Percentiles rank a stretch among this genome's conserved stretches.
phyloP scores from a whole-genome alignment of 495 filamentous ascomycete genomes.

The Hypomontagnella submonticulosa region DNA sequence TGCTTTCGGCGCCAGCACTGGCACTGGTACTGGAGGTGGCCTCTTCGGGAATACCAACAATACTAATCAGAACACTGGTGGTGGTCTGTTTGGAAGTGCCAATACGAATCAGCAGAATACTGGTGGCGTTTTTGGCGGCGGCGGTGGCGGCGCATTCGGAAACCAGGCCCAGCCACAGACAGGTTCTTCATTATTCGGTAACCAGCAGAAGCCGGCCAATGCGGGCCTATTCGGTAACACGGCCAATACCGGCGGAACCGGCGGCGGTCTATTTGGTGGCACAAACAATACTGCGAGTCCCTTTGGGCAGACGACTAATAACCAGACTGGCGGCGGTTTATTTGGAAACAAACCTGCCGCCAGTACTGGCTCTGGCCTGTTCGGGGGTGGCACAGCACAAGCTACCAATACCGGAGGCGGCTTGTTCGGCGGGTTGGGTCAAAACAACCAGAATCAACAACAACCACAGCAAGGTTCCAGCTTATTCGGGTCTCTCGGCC shows the following conservation, averaged over 20 bases:
- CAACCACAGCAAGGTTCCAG: slow-evolving; percentile 55
- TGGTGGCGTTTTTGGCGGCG: slow-evolving; percentile 35
- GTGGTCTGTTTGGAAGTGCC: slow-evolving; percentile 57
- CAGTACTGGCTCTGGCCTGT: slow-evolving; percentile 55
- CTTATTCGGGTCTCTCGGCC: slow-evolving; percentile 57
- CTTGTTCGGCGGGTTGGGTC: slow-evolving; percentile 61
- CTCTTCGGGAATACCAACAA: slow-evolving; percentile 50
- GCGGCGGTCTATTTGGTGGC: slow-evolving; percentile 59
- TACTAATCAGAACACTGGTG: slow-evolving; percentile 52
- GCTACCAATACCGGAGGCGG: slow-evolving; percentile 56
- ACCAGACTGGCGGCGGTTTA: slow-evolving; percentile 64
- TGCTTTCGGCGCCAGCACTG: slow-evolving; percentile 31
- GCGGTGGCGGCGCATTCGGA: slow-evolving; percentile 49
- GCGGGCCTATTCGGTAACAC: slow-evolving; percentile 56
- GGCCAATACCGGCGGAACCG: slow-evolving; percentile 52
- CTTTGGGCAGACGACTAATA: slow-evolving; percentile 44
- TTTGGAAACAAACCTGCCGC: slow-evolving; percentile 69
- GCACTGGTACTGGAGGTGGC: slow-evolving; percentile 43
- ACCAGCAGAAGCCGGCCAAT: slow-evolving; percentile 49
- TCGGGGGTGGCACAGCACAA: slow-evolving; percentile 54
- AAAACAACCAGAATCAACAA: slow-evolving; percentile 67
- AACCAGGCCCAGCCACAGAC: slow-evolving; percentile 62
- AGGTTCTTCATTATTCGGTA: slow-evolving; percentile 71
- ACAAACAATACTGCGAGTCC: slow-evolving; percentile 45
- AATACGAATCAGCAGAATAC: slow-evolving; percentile 56